Evolutionary conservation across 2,329 filamentous ascomycete genomes (phyloP).

Genomic region (Penicillium sp.): DNA sequence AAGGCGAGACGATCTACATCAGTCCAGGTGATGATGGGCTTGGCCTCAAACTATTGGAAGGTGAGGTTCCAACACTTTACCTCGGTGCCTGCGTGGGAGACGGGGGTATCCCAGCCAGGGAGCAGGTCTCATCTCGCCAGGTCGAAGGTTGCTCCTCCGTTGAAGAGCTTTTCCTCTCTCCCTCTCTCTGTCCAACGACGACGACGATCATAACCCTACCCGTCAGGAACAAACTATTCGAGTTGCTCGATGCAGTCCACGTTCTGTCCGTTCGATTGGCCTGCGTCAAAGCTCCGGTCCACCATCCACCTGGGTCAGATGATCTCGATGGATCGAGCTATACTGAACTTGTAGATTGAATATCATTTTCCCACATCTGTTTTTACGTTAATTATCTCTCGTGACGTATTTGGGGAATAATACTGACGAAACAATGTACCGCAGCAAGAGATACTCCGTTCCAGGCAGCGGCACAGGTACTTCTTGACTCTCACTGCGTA

Average conservation of each 20-base stretch:
- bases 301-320: constrained; percentile 22
- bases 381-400: too few species aligned
- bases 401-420: too few species aligned
- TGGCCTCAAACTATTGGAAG: too few species aligned
- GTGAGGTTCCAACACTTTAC: constrained; percentile 16
- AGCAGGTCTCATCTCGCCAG: background rate
- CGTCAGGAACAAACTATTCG: constrained; percentile 10
- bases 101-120: constrained; percentile 27
- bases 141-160: background rate
- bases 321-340: constrained; percentile 18
- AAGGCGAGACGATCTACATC: background rate
- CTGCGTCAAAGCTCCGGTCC: constrained; percentile 17
- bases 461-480: background rate
- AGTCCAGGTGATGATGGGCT: constrained; percentile 17
- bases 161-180: constrained; percentile 1
- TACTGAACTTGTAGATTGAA: background rate
- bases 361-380: background rate
- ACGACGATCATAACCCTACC: constrained; percentile 10
- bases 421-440: background rate
- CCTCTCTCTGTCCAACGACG: background rate
- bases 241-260: constrained; percentile 1
- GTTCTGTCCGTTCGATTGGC: constrained; percentile 18
- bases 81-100: constrained; percentile 27
- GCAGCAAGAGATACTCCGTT: background rate
- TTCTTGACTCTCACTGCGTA: constrained; percentile 16